Evolutionary conservation across 2,329 filamentous ascomycete genomes (phyloP), one percentile per base, ranked within the genome.

Genomic region (Ilyonectria mors-panacis): DNA sequence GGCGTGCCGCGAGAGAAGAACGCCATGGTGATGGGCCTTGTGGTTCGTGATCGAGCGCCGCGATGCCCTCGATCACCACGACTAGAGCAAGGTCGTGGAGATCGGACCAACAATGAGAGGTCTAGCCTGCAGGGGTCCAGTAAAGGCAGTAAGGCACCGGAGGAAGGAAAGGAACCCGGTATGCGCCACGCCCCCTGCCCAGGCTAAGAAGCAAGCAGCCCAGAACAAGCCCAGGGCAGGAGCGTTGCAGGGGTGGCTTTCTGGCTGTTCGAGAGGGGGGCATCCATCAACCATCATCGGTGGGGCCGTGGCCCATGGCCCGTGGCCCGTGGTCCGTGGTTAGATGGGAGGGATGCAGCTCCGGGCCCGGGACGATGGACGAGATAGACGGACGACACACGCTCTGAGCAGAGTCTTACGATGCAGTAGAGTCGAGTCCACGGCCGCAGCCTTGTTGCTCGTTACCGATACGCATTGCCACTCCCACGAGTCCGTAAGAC

Each of bases 101-200:
- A 78, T 78, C 76, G 76, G 65, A 68, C 74, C 73, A 74, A 65
- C 63, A 68, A n/a, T 63, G 60, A 66, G 64, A 69, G 68, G 57
- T 71, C 58, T 65, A 70, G 69, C 59, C 42, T 55, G 60, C 72
- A 74, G 71, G 72, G 72, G 66, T 42, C 15, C 10, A 13, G 10
- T 5, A 17, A 4, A 35, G 17, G 30, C 13, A 51, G n/a, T 19
- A 26, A 47, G 60, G 39, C 63, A 26, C 50, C 65, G 26, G 45
- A 42, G 30, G 37, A 50, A n/a, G 45, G 50, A 23, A 45, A 33
- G 51, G 53, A 48, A 9, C 48, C 59, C 51, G 33, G 39, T n/a
- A 33, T 55, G 53, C 59, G 50, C 59, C 59, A 63, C 59, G 53
- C 53, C 59, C 59, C 44, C 28, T 63, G 42, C 59, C 35, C n/a